Base-by-base conservation (phyloP, 805 yeast genomes). In the Helenozyma rhizophorensis region DNA sequence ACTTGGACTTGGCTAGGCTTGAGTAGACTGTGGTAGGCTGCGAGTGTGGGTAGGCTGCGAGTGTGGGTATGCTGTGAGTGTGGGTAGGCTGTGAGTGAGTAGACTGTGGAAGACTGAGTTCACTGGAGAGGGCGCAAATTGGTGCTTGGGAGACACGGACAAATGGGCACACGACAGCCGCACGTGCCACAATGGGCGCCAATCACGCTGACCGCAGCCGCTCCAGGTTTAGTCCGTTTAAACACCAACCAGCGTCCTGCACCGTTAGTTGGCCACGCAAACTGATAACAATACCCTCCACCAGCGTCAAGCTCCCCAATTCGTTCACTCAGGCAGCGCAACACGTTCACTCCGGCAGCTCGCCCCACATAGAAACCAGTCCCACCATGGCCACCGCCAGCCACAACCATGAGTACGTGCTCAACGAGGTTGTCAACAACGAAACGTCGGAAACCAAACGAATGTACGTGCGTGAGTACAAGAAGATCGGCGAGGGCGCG, bases 401-500 rank as follows among this genome's bases (percentile, higher is more conserved):
- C n/a, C 39, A 27, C 14, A 25, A 30, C 11, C 42, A 58, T 35
- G 70, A 67, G 40, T 67, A 64, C 41, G 45, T 58, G 10, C 44
- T 62, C 30, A 55, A 56, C 27, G 54, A 56, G 31, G 90, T 83
- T 28, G 74, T 80, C 22, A 74, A 80, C 32, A 80, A 78, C 52
- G 64, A 66, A 34, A 69, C 80, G 2, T 70, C 72, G 27, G 54
- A 59, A 10, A 60, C 72, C 6, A 65, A 68, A 45, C 74, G 78
- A 33, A 83, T 83, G 90, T 61, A 76, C 22, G 73, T 84, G 14
- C 75, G 71, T 44, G 90, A 84, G 50, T 76, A 79, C 52, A 78
- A 79, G 37, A 76, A 78, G 49, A 81, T 84, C 32, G 94, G 94
- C 9, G 86, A 83, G 57, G 94, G 94, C 25, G 93, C 93, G 4